These are phyloP conservation scores for Candida ascalaphidarum DNA, from an alignment of 805 yeast genomes.

Conservation along the genomic window DNA sequence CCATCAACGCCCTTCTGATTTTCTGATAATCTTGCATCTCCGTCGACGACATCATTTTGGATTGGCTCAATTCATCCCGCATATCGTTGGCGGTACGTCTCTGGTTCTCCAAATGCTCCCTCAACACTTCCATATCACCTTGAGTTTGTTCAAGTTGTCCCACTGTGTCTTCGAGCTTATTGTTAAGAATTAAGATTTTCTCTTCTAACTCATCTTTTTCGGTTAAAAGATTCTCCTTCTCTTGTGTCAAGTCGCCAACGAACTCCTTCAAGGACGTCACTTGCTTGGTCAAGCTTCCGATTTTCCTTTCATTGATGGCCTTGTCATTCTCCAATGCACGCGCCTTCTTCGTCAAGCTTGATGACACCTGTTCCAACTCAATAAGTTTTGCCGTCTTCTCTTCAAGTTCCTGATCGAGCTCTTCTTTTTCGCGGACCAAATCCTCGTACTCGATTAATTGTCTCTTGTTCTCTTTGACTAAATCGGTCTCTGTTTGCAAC, in stretches of 20 bases:
- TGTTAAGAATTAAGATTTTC: constrained; percentile 17
- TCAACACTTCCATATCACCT: constrained; percentile 18
- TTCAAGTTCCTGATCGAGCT: constrained; percentile 21
- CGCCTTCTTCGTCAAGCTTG: constrained; percentile 17
- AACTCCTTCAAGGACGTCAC: constrained; percentile 48
- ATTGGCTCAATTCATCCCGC: constrained; percentile 25
- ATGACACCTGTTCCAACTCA: constrained; percentile 21
- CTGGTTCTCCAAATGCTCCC: constrained; percentile 25
- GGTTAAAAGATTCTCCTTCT: constrained; percentile 51
- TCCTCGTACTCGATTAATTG: constrained; percentile 53
- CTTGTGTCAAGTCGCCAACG: constrained; percentile 51
- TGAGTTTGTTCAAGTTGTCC: constrained; percentile 16
- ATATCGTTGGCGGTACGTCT: constrained; percentile 23
- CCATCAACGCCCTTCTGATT: constrained; percentile 42
- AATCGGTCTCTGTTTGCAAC: constrained; percentile 56
- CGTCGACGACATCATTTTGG: constrained; percentile 15
- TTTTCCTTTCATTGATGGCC: constrained; percentile 26
- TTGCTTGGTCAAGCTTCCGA: constrained; percentile 34
- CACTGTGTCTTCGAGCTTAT: constrained; percentile 16
- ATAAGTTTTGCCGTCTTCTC: constrained; percentile 35
- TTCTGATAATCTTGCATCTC: constrained; percentile 28
- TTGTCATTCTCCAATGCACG: constrained; percentile 25
- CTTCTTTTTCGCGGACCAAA: constrained; percentile 13
- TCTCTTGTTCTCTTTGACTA: constrained; percentile 56
- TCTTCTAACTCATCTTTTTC: constrained; percentile 22